Evolutionary conservation across 2,329 filamentous ascomycete species (phyloP).

Genomic region (Metarhizium sp.): DNA sequence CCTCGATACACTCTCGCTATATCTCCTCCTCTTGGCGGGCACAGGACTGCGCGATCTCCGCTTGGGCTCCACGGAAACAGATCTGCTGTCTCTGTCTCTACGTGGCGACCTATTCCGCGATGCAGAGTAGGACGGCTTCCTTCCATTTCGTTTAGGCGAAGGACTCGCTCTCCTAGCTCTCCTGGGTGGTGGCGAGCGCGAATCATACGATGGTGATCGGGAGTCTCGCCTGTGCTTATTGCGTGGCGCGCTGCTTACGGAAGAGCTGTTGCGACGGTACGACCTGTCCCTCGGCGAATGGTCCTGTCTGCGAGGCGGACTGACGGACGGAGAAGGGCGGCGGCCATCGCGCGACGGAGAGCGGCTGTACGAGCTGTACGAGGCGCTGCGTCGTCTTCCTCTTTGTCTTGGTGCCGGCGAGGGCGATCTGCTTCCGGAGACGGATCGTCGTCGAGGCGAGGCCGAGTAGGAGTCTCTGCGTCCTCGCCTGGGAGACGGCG

Average conservation of each 20-base stretch:
- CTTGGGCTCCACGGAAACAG: constrained; percentile 2
- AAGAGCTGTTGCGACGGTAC: constrained; percentile 4
- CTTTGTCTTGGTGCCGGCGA: neutral
- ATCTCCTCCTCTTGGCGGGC: constrained; percentile 11
- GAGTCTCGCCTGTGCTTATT: neutral
- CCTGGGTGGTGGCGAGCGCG: constrained; percentile 2
- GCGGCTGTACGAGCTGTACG: constrained; percentile 2
- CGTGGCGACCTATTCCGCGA: constrained; percentile 13
- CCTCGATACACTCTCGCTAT: constrained; percentile 21
- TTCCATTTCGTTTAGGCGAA: constrained; percentile 12
- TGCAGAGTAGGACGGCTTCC: constrained; percentile 14
- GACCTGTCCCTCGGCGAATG: neutral
- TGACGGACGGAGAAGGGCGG: neutral
- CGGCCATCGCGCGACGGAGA: constrained; percentile 1
- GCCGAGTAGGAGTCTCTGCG: constrained; percentile 4
- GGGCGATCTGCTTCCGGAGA: neutral
- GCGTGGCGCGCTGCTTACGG: neutral
- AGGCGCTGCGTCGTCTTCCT: constrained; percentile 1
- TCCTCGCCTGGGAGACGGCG: neutral
- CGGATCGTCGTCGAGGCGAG: constrained; percentile 3
- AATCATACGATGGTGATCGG: constrained; percentile 1
- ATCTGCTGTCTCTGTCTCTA: constrained; percentile 2
- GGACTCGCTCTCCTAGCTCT: neutral
- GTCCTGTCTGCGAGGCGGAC: neutral
- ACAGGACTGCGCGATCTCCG: constrained; percentile 15